A percentile compares a stretch with the other conserved stretches of the same genome.
phyloP scores from a whole-genome alignment of 192 early-diverging fungal genomes.

The Mortierella hygrophila region DNA sequence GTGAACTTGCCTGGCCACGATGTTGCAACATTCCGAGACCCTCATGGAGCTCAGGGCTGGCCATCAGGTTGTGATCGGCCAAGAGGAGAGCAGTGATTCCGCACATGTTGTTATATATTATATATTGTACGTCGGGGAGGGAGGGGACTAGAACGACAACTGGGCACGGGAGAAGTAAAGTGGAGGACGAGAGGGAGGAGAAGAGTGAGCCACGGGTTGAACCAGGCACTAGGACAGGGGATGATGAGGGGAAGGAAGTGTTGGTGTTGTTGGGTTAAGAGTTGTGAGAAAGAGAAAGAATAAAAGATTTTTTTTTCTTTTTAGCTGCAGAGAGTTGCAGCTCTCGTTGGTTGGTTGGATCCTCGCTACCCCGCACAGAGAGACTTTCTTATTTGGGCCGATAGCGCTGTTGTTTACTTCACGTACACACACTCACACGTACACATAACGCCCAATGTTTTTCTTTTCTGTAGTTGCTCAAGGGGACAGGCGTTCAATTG shows the following conservation, averaged over 20 bases:
- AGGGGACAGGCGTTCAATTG: too few species aligned
- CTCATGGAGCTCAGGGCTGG: slow-evolving; percentile 93
- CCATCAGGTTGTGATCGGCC: slow-evolving; percentile 79
- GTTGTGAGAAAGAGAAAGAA: not conserved
- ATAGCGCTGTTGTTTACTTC: too few species aligned
- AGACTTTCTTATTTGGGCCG: too few species aligned
- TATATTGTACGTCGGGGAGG: not conserved
- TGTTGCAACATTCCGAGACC: slow-evolving; percentile 96
- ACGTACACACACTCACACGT: too few species aligned
- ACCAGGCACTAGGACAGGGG: not conserved
- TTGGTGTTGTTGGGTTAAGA: not conserved
- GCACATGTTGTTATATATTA: slow-evolving; percentile 69
- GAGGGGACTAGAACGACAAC: not conserved
- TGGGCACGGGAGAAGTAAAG: not conserved
- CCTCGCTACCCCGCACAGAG: too few species aligned
- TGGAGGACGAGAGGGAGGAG: not conserved
- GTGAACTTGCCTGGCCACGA: slow-evolving; percentile 90
- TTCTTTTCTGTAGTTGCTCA: too few species aligned
- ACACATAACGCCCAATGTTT: too few species aligned
- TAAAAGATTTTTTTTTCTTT: not conserved
- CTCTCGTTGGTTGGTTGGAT: too few species aligned
- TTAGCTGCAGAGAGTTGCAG: too few species aligned
- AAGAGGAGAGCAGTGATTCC: slow-evolving; percentile 89
- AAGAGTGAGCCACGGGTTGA: not conserved
- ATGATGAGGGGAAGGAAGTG: not conserved